Evolutionary conservation across 2,329 filamentous ascomycete species (phyloP).

Genomic region (Raffaelea ambrosiae): DNA sequence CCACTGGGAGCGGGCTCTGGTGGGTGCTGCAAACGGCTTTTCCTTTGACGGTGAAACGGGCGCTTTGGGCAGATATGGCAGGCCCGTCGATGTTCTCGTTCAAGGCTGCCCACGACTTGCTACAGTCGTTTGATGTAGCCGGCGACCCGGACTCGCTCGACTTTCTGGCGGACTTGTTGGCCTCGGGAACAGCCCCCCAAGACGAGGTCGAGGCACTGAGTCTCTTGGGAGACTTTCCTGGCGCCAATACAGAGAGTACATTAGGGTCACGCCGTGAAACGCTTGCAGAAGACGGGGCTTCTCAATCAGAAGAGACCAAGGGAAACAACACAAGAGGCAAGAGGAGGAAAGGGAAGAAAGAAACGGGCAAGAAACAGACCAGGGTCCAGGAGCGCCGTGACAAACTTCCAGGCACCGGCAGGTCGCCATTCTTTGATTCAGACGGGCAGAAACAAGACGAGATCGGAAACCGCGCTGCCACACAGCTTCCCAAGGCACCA

Average conservation of each 20-base stretch:
- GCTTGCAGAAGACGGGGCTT: too few relatives aligned
- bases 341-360: background rate
- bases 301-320: background rate
- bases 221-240: background rate
- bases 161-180: slow-evolving; percentile 10
- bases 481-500: background rate
- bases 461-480: too few relatives aligned
- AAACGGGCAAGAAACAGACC: background rate
- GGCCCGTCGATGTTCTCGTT: background rate
- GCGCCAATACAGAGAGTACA: too few relatives aligned
- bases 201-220: slow-evolving; percentile 6
- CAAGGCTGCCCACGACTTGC: slow-evolving; percentile 6
- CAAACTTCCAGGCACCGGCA: too few relatives aligned
- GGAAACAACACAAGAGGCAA: background rate
- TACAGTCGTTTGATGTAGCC: slow-evolving; percentile 7
- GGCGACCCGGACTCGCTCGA: slow-evolving; percentile 7
- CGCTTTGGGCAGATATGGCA: too few relatives aligned
- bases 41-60: too few relatives aligned
- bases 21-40: too few relatives aligned
- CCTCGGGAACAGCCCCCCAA: slow-evolving; percentile 5
- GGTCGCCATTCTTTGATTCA: too few relatives aligned
- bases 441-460: too few relatives aligned
- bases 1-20: too few relatives aligned
- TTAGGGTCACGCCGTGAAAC: too few relatives aligned
- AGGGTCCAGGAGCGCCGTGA: too few relatives aligned